phyloP scores from a whole-genome alignment of 2,329 filamentous ascomycete genomes.

The Colletotrichum musae region DNA sequence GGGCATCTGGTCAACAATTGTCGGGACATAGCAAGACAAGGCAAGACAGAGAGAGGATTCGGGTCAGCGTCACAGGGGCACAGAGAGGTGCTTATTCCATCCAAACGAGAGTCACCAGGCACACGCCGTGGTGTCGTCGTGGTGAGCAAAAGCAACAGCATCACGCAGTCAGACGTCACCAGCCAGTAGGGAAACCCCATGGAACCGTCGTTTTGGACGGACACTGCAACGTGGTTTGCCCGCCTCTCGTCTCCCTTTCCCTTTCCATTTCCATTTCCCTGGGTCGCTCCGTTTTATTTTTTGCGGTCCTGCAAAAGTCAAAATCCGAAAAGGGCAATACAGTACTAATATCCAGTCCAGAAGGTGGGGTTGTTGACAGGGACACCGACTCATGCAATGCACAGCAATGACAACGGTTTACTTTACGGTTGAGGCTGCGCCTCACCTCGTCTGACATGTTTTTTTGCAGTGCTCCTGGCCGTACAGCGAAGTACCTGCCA shows the following conservation, averaged over 20 bases:
- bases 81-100: conserved; percentile 22
- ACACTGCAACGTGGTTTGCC: neutral
- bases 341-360: conserved; percentile 1
- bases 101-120: conserved; percentile 19
- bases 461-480: conserved; percentile 1
- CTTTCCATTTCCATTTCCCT: neutral
- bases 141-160: conserved; percentile 33
- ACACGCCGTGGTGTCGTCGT: conserved; percentile 7
- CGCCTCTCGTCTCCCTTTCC: neutral
- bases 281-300: conserved; percentile 12
- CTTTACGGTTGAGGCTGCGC: conserved; percentile 36
- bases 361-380: conserved; percentile 33
- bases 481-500: neutral
- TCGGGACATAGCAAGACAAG: no score
- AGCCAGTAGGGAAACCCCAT: neutral
- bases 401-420: conserved; percentile 38
- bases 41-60: neutral
- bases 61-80: conserved; percentile 5
- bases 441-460: conserved; percentile 36
- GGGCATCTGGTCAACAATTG: no score
- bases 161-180: conserved; percentile 23
- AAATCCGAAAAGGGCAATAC: conserved; percentile 39
- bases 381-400: conserved; percentile 38
- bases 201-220: neutral
- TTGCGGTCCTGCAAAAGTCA: conserved; percentile 31